Conservation (phyloP, 1,284 basidiomycete genomes). For the Bondarzewia mesenterica region DNA sequence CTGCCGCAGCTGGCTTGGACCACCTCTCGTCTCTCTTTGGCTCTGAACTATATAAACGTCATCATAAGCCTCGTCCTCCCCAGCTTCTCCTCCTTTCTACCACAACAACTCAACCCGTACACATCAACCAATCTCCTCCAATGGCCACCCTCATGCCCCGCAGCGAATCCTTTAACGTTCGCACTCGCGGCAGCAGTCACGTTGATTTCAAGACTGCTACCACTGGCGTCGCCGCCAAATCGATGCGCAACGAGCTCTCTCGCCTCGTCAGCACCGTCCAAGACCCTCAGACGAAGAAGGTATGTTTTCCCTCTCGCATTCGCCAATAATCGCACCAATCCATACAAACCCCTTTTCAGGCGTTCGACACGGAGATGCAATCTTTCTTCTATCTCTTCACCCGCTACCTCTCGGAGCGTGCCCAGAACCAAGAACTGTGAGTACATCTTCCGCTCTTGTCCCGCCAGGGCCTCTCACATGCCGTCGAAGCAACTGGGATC, state of each 20-base stretch:
- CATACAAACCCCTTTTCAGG: constrained; percentile 35
- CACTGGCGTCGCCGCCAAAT: constrained; percentile 94
- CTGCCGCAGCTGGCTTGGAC: neutral
- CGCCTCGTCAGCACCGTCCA: constrained; percentile 81
- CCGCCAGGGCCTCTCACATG: neutral
- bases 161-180: constrained; percentile 31
- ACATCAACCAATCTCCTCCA: neutral
- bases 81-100: constrained; percentile 8
- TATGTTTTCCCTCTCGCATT: constrained; percentile 25
- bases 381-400: constrained; percentile 99
- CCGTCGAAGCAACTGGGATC: constrained; percentile 83
- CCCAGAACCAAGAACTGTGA: constrained; percentile 91
- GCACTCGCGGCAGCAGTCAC: constrained; percentile 59
- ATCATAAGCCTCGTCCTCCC: constrained; percentile 8
- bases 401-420: constrained; percentile 92
- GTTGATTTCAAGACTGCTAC: constrained; percentile 96
- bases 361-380: constrained; percentile 98
- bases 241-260: constrained; percentile 98
- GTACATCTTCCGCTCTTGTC: constrained; percentile 25
- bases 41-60: constrained; percentile 13
- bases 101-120: constrained; percentile 1
- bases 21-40: neutral
- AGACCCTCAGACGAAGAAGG: constrained; percentile 79
- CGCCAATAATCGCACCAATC: constrained; percentile 6
- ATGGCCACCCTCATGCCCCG: constrained; percentile 13